Conservation (phyloP, 768 basidiomycete genomes). For the Suillus placidus region DNA sequence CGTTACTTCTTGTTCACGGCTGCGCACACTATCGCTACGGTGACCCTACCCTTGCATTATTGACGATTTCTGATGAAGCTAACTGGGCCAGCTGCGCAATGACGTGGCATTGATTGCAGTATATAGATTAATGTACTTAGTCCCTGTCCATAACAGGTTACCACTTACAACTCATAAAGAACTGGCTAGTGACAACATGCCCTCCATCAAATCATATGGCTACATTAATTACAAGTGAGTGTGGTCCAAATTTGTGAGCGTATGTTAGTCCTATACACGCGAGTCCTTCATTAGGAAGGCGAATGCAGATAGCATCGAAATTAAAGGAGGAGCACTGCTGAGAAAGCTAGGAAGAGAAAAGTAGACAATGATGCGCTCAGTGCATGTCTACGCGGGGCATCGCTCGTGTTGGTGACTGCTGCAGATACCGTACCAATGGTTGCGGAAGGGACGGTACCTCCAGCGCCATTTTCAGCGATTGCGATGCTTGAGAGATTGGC, state of each 20-base stretch:
- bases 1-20: not conserved
- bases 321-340: not conserved
- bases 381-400: constrained; percentile 8
- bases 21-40: too few species aligned
- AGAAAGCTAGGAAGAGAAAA: constrained; percentile 1
- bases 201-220: not conserved
- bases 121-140: not conserved
- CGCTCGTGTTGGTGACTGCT: constrained; percentile 39
- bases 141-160: not conserved
- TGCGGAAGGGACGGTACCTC: constrained; percentile 47
- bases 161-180: not conserved
- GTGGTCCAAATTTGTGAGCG: not conserved
- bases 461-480: constrained; percentile 31
- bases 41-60: not conserved
- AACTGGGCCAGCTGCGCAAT: not conserved
- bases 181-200: not conserved
- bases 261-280: not conserved
- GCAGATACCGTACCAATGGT: constrained; percentile 59
- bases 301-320: not conserved
- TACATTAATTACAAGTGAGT: not conserved
- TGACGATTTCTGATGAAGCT: not conserved
- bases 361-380: constrained; percentile 3
- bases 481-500: constrained; percentile 43
- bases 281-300: not conserved
- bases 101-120: not conserved